Evolutionary conservation across 371 early-diverging fungal genomes (phyloP), one percentile per base, ranked within the genome.

Genomic region (Entomophthora muscae): DNA sequence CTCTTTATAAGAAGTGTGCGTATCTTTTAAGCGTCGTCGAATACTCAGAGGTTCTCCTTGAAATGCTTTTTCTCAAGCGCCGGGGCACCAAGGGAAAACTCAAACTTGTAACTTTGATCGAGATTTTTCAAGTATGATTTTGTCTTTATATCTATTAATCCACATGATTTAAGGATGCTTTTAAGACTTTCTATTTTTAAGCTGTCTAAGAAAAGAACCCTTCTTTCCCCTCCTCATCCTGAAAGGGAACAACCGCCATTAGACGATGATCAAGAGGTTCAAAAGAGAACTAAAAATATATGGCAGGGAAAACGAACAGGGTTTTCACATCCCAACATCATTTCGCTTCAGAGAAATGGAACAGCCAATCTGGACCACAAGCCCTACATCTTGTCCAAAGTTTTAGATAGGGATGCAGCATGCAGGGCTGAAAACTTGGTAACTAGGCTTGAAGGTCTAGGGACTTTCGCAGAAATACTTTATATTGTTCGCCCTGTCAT

Each of bases 401-500:
- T 79, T 1, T 70, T 82, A 58, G 75, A 81, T 23, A 77, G 85
- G 1, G 84, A 88, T 54, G 71, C 76, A 32, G 66, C 82, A 24
- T 72, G 74, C 55, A 78, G 71, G 61, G 89, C 90, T 2, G 68
- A 73, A 12, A 82, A 91, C 65, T 79, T 92, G 64, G 78, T 94
- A 0, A 75, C 78, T 23, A 67, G 67, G 17, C 71, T 89, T 71
- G 58, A 67, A 22, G 73, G 80, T 1, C 54, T 81, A 13, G 83
- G 86, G 1, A 69, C 73, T 26, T 42, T 81, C 1, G 91, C 86
- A 12, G 96, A 96, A 73, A 72, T 80, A 52, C 66, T 91, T 59
- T 91, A 84, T 71, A 84, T 92, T 33, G 51, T 93, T 30, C 75
- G 94, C 33, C 97, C 97, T 2, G 63, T 96, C 2, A 63, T 89